A percentile compares a stretch with the other conserved stretches of the same genome.
Conservation (phyloP, 257 asterid genomes). For the Primulina huaijiensis region DNA sequence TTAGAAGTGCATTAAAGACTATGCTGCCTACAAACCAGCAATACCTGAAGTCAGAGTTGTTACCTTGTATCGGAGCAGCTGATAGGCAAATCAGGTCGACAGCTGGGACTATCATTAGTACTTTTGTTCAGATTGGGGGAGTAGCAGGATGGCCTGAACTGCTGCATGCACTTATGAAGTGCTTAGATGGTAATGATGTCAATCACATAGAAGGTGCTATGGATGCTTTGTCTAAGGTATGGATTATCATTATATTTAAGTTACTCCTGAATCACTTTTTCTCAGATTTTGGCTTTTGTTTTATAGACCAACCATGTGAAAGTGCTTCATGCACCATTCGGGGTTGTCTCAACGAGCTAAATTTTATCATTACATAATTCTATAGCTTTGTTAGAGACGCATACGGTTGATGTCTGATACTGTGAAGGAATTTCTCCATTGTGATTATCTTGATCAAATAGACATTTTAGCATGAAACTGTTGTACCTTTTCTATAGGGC, state of each 20-base stretch:
- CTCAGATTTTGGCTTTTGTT: not conserved
- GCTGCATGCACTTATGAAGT: conserved; percentile 73
- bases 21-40: conserved; percentile 72
- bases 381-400: conserved; percentile 2
- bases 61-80: conserved; percentile 84
- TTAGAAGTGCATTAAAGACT: conserved; percentile 49
- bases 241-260: conserved; percentile 15
- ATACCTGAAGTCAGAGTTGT: conserved; percentile 70
- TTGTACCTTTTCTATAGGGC: conserved; percentile 14
- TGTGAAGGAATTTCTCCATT: conserved; percentile 9
- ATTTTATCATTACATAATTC: not conserved
- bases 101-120: conserved; percentile 87
- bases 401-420: conserved; percentile 13
- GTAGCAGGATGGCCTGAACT: conserved; percentile 90
- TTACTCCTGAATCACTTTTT: conserved; percentile 7
- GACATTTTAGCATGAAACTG: not conserved
- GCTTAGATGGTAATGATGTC: conserved; percentile 82
- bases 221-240: conserved; percentile 99
- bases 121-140: conserved; percentile 84
- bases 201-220: conserved; percentile 98
- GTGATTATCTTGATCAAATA: not conserved
- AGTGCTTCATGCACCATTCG: conserved; percentile 7
- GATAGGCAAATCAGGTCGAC: conserved; percentile 92
- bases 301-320: not conserved
- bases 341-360: conserved; percentile 8